phyloP scores from a whole-genome alignment of 139 green algal genomes.

The Ettlia oleoabundans region DNA sequence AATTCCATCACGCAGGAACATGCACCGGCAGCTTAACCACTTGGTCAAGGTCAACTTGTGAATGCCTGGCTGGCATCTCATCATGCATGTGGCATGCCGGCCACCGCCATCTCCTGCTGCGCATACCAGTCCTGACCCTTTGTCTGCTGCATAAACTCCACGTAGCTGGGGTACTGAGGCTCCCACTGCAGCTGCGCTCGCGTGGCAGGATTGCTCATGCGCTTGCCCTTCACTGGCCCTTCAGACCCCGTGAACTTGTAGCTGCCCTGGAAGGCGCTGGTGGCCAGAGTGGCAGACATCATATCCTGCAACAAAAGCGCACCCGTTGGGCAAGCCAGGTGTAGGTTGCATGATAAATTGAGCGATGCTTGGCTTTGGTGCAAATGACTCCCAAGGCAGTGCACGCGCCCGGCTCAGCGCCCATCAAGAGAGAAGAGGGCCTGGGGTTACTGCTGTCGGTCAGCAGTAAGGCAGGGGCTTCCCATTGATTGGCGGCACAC shows the following conservation, averaged over 20 bases:
- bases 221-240: conserved; percentile 65
- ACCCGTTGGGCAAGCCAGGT: too few relatives aligned
- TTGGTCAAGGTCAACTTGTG: too few relatives aligned
- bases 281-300: conserved; percentile 53
- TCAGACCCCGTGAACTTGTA: conserved; percentile 53
- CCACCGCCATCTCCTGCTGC: conserved; percentile 1
- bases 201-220: conserved; percentile 71
- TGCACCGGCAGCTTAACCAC: too few relatives aligned
- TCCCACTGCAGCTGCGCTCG: conserved; percentile 71
- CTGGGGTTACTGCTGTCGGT: too few relatives aligned
- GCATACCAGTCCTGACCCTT: conserved; percentile 46
- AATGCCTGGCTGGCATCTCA: conserved; percentile 23
- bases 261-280: conserved; percentile 30
- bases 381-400: too few relatives aligned
- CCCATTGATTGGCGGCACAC: too few relatives aligned
- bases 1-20: too few relatives aligned
- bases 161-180: conserved; percentile 74
- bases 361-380: too few relatives aligned
- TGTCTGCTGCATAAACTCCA: conserved; percentile 42
- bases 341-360: too few relatives aligned
- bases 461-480: too few relatives aligned
- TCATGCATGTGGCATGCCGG: conserved; percentile 38
- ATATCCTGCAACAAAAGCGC: conserved; percentile 63
- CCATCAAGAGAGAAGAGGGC: too few relatives aligned
- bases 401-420: too few relatives aligned